Base-by-base conservation (phyloP, 2,329 filamentous ascomycete species). In the Diaporthe citrichinensis region DNA sequence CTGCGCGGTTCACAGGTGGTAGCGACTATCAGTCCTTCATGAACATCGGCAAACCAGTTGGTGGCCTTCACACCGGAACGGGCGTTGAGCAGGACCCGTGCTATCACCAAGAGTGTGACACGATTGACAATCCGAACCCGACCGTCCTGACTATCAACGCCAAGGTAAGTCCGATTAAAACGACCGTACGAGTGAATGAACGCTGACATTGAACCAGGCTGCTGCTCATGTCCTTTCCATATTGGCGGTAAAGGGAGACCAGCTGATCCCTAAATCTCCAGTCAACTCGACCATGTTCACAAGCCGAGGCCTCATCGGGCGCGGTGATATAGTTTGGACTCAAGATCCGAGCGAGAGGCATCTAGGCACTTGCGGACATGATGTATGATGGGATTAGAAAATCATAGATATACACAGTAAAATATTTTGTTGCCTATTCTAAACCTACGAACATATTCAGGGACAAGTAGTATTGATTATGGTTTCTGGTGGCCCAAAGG, bases 41-140 rank as follows among this genome's bases (percentile, higher is more conserved):
- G 55, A 84, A 89, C 78, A 9, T 79, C 84, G 20, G 79, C 34
- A 84, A 84, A 72, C 83, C 84, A 1, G 80, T 84, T 51, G 83
- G 83, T 0, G 83, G 82, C 15, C 75, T 85, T 5, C 80, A 84
- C 77, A 84, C 83, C 1, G 83, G 84, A 8, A 73, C 71, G 1
- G 58, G 71, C 1, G 58, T 67, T 4, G 71, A 65, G 36, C 71
- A 73, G 51, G 84, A 85, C 73, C 80, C 82, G 8, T 85, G 84
- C 77, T 85, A 84, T 65, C 84, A 85, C 72, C 79, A 81, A 72
- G 78, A 71, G 1, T 85, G 84, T 73, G 84, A 85, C 59, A 82
- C 76, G 1, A 81, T 81, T 44, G 73, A 80, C 0, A 84, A 84
- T 67, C 78, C 81, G 6, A 81, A 84, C 59, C 77, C 80, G 14